Conservation (phyloP, 768 basidiomycete genomes). For the Mycena latifolia region DNA sequence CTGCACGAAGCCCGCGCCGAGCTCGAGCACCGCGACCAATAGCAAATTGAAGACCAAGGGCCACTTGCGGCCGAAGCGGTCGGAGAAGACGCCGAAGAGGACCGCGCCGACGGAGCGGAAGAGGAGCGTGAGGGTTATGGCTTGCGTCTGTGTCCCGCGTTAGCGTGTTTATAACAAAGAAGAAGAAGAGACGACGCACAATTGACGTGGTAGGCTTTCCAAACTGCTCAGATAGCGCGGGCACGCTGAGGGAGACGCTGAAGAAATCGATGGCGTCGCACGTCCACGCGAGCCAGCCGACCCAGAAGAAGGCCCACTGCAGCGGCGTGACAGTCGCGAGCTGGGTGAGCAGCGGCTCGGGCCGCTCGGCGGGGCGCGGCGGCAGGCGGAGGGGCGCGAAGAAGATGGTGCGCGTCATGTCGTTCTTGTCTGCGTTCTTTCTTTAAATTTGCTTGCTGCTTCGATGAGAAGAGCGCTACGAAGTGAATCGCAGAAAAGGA, state of each 20-base stretch:
- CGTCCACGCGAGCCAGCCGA: constrained; percentile 86
- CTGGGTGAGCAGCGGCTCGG: constrained; percentile 11
- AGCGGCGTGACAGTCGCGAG: constrained; percentile 10
- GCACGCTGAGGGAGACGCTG: constrained; percentile 73
- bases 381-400: constrained; percentile 36
- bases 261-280: constrained; percentile 92
- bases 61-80: constrained; percentile 95
- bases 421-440: too few relatives aligned
- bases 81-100: constrained; percentile 87
- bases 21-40: constrained; percentile 77
- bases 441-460: too few relatives aligned
- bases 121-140: constrained; percentile 94
- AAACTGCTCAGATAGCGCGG: constrained; percentile 63
- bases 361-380: constrained; percentile 16
- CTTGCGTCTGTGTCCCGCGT: constrained; percentile 62
- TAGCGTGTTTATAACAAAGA: background rate
- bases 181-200: constrained; percentile 38
- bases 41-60: constrained; percentile 84
- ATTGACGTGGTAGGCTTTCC: constrained; percentile 54
- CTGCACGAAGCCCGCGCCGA: constrained; percentile 85
- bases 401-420: constrained; percentile 37
- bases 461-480: too few relatives aligned
- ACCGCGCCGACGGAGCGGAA: constrained; percentile 88
- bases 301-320: constrained; percentile 37
- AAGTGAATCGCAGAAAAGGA: too few relatives aligned